A percentile compares a stretch with the other conserved stretches of the same genome.
Conservation (phyloP, 2,329 filamentous ascomycete genomes). For the Claviceps spartinae region DNA sequence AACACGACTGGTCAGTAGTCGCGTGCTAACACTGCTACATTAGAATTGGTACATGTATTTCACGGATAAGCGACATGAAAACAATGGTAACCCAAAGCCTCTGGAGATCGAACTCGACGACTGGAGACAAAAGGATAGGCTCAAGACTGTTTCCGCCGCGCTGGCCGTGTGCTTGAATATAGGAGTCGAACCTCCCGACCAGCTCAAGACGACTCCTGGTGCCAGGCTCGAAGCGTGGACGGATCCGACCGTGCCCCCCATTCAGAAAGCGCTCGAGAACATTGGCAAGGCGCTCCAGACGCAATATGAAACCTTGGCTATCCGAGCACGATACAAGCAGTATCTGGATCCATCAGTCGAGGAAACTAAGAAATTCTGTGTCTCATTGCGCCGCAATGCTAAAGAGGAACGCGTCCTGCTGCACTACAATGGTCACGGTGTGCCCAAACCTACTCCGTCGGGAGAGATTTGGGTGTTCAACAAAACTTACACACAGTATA, state of each 20-base stretch:
- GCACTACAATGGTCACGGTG: slow-evolving; percentile 96
- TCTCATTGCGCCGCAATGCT: slow-evolving; percentile 76
- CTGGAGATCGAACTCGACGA: slow-evolving; percentile 59
- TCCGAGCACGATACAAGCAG: slow-evolving; percentile 94
- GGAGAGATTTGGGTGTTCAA: slow-evolving; percentile 99
- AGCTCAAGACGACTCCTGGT: slow-evolving; percentile 86
- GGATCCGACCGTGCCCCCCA: slow-evolving; percentile 69
- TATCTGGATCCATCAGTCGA: slow-evolving; percentile 93
- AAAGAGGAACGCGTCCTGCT: slow-evolving; percentile 95
- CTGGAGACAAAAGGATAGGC: slow-evolving; percentile 91
- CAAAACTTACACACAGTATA: slow-evolving; percentile 97
- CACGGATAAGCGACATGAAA: slow-evolving; percentile 94
- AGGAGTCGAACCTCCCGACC: slow-evolving; percentile 91
- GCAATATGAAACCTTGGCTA: slow-evolving; percentile 90
- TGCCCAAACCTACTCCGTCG: slow-evolving; percentile 86
- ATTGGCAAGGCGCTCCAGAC: slow-evolving; percentile 94
- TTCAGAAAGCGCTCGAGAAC: slow-evolving; percentile 77
- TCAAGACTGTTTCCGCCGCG: slow-evolving; percentile 93
- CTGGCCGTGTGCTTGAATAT: slow-evolving; percentile 93
- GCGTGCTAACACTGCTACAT: slow-evolving; percentile 2
- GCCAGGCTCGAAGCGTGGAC: slow-evolving; percentile 96
- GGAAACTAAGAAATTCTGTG: slow-evolving; percentile 92
- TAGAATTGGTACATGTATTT: slow-evolving; percentile 99
- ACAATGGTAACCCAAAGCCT: slow-evolving; percentile 72
- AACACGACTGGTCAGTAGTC: background rate